Percentiles rank a stretch among this genome's conserved stretches.
Evolutionary conservation across 2,329 filamentous ascomycete genomes (phyloP).

Genomic region (Blumeriella jaapii): DNA sequence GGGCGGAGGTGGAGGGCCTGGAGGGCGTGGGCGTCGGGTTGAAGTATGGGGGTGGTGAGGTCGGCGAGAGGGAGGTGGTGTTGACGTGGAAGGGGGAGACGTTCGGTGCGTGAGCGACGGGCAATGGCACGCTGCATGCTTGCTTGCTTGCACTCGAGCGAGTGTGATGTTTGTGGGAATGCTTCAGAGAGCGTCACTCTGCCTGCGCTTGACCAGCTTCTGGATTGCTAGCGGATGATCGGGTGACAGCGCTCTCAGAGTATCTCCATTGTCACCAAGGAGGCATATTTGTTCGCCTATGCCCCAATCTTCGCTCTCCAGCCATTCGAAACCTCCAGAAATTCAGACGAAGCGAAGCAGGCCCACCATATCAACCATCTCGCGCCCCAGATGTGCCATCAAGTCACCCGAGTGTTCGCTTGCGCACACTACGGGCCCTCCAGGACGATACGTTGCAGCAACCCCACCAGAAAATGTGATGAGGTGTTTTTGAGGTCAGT

Average conservation of each 20-base stretch:
- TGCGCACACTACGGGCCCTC: slow-evolving; percentile 19
- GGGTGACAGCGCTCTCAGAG: neutral
- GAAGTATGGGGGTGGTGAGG: slow-evolving; percentile 29
- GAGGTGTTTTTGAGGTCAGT: slow-evolving; percentile 20
- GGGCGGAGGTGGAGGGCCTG: slow-evolving; percentile 50
- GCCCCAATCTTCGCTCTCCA: neutral
- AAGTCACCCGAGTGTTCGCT: slow-evolving; percentile 21
- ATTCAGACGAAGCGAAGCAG: neutral
- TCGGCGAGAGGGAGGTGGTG: slow-evolving; percentile 32
- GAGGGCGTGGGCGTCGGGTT: slow-evolving; percentile 44
- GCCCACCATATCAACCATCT: neutral
- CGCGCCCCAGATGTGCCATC: slow-evolving; percentile 20
- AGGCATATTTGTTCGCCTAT: slow-evolving; percentile 1
- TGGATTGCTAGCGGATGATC: slow-evolving; percentile 6
- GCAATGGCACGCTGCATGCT: no score
- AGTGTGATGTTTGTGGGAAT: neutral
- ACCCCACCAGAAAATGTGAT: slow-evolving; percentile 14
- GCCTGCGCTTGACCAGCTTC: neutral
- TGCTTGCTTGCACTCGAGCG: slow-evolving; percentile 5
- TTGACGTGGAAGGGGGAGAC: slow-evolving; percentile 39
- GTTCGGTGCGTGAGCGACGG: slow-evolving; percentile 14
- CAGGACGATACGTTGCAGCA: slow-evolving; percentile 14
- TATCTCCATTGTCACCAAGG: neutral
- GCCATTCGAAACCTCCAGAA: neutral
- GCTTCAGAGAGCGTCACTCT: neutral